Base-by-base conservation (phyloP, 148 eudicot genomes). In the Rhododendron molle region DNA sequence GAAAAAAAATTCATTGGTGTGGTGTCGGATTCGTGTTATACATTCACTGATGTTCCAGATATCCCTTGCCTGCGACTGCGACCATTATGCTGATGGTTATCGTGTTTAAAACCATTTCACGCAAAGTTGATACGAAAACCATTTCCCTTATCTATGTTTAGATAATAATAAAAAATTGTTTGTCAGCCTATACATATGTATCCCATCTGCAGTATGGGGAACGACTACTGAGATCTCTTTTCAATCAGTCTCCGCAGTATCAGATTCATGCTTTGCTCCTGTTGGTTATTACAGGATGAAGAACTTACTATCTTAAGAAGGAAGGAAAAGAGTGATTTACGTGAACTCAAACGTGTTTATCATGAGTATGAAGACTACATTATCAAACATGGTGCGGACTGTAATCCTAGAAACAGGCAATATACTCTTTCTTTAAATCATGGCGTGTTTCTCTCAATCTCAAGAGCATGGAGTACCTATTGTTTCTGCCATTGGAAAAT, bases 281-380 rank as follows among this genome's bases (percentile, higher is more conserved):
- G 13, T 71, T 71, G 76, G 20, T 89, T 47, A 18, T 81, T 54
- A 83, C 74, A 94, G 99, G 99, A 95, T 90, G 94, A 93, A 92
- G 94, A 92, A 83, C 85, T 83, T 81, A 97, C 95, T 79, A 85
- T 92, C 78, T 82, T 86, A 30, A 90, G 83, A 84, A 90, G 99
- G 89, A 95, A 89, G 88, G 98, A 93, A 88, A 93, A 90, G 90
- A 95, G 95, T 88, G 98, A 94, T 83, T 85, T 97, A 83, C 98
- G 96, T 85, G 99, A 97, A 89, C 94, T 97, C 43, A 88, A 92
- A 81, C 98, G 96, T 86, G 98, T 95, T 86, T 93, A 90, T 87
- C 91, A 87, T 13, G 88, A 88, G 77, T 97, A 95, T 83, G 88
- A 90, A 87, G 90, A 92, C 76, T 95, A 92, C 88, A 92, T 94